Evolutionary conservation across 2,329 filamentous ascomycete species (phyloP).

Genomic region (Anthostomella pinea): DNA sequence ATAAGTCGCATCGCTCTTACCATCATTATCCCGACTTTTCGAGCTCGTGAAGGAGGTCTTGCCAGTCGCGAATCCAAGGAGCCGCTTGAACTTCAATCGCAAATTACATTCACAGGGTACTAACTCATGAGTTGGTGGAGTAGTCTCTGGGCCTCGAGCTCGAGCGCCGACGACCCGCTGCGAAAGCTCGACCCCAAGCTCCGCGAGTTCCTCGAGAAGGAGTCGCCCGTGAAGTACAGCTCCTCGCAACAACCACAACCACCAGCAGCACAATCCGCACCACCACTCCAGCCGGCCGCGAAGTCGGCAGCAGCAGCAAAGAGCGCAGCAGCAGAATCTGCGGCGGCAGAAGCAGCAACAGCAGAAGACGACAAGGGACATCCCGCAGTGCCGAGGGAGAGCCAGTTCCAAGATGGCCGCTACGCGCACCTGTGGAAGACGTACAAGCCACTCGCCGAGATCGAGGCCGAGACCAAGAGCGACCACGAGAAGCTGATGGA

Average conservation of each 20-base stretch:
- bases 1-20: constrained; percentile 9
- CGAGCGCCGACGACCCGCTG: constrained; percentile 59
- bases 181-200: constrained; percentile 78
- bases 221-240: constrained; percentile 71
- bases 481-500: constrained; percentile 79
- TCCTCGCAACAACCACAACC: constrained; percentile 2
- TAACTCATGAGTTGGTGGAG: constrained; percentile 56
- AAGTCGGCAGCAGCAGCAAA: constrained; percentile 10
- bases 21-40: background rate
- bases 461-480: constrained; percentile 67
- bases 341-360: constrained; percentile 2
- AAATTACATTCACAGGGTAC: background rate
- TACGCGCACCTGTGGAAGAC: constrained; percentile 89
- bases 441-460: constrained; percentile 69
- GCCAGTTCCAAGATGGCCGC: constrained; percentile 58
- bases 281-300: background rate
- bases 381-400: constrained; percentile 44
- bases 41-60: background rate
- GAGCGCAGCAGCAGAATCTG: constrained; percentile 11
- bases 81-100: background rate
- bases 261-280: background rate
- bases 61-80: background rate
- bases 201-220: constrained; percentile 79
- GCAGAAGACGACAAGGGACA: constrained; percentile 7
- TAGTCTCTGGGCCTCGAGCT: constrained; percentile 49